phyloP scores from a whole-genome alignment of 257 asterid genomes.

The Solanum etuberosum region DNA sequence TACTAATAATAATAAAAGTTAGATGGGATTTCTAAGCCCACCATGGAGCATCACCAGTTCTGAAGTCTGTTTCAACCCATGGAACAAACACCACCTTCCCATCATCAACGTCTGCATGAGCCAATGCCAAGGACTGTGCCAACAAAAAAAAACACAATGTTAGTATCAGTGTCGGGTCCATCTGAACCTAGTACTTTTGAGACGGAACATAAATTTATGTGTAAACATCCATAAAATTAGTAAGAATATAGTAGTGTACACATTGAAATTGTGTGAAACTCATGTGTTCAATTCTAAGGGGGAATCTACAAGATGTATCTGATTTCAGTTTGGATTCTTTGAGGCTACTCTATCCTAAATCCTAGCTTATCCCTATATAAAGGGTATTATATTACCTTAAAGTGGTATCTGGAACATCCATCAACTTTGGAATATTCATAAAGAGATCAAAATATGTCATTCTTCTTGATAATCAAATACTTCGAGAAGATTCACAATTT shows the following conservation, averaged over 20 bases:
- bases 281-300: not conserved
- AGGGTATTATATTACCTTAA: no score
- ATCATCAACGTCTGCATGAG: conserved; percentile 65
- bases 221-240: not conserved
- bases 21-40: conserved; percentile 37
- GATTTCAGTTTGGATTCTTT: no score
- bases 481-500: no score
- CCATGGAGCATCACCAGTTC: conserved; percentile 92
- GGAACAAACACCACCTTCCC: conserved; percentile 86
- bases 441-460: no score
- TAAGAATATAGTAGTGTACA: rapidly evolving
- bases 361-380: no score
- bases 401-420: not conserved
- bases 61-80: conserved; percentile 88
- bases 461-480: no score
- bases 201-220: not conserved
- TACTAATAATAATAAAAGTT: not conserved
- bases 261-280: not conserved
- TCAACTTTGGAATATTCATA: not conserved
- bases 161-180: not conserved
- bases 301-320: not conserved
- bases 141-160: not conserved
- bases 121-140: conserved; percentile 80
- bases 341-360: not conserved
- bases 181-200: not conserved